Conservation (phyloP, 768 basidiomycete genomes). For the Melanogaster broomeanus region DNA sequence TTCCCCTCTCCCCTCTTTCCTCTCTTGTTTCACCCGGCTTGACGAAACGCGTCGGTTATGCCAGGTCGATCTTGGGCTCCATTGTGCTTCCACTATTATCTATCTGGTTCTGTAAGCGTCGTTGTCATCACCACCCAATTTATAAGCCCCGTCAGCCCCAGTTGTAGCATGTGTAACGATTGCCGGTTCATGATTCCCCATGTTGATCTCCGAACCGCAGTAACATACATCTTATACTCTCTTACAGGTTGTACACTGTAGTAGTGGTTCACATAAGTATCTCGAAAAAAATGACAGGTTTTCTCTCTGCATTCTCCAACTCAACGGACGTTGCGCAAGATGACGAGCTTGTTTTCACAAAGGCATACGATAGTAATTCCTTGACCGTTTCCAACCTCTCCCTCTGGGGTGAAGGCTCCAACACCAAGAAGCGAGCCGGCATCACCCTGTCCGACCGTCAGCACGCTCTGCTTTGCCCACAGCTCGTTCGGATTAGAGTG, state of each 20-base stretch:
- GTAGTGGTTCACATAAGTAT: slow-evolving; percentile 26
- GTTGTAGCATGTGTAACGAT: slow-evolving; percentile 34
- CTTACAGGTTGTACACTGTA: slow-evolving; percentile 36
- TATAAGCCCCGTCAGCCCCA: slow-evolving; percentile 20
- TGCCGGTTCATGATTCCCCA: slow-evolving; percentile 38
- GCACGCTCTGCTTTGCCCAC: slow-evolving; percentile 78
- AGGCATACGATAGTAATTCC: slow-evolving; percentile 59
- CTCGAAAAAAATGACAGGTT: slow-evolving; percentile 13
- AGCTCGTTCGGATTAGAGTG: slow-evolving; percentile 49
- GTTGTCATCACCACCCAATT: slow-evolving; percentile 30
- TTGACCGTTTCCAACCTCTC: slow-evolving; percentile 30
- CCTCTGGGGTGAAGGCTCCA: slow-evolving; percentile 44
- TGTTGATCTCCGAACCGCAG: slow-evolving; percentile 29
- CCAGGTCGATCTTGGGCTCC: slow-evolving; percentile 19
- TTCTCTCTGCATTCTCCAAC: background rate
- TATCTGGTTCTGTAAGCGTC: slow-evolving; percentile 31
- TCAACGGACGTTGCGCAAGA: slow-evolving; percentile 47
- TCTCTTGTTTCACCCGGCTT: slow-evolving; percentile 7
- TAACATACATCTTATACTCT: slow-evolving; percentile 40
- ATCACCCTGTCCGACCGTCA: slow-evolving; percentile 69
- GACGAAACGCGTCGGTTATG: slow-evolving; percentile 2
- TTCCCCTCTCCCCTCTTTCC: background rate
- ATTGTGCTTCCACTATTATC: slow-evolving; percentile 29
- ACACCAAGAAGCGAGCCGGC: slow-evolving; percentile 82
- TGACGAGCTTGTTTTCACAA: slow-evolving; percentile 73